Evolutionary conservation across 345 rosid genomes (phyloP).

Genomic region (Hibiscus mutabilis): DNA sequence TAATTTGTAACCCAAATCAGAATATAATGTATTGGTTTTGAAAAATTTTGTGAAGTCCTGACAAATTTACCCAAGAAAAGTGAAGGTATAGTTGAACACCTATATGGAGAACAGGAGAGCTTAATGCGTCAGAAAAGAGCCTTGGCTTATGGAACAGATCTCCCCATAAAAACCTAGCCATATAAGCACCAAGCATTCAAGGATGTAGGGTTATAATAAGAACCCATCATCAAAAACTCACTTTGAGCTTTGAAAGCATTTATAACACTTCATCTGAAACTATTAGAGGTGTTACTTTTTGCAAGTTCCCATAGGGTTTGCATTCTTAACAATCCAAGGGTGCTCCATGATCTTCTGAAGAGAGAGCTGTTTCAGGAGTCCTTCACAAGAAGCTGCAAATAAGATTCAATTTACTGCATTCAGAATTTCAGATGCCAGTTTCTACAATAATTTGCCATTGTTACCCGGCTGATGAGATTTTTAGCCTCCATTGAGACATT

Average conservation of each 20-base stretch:
- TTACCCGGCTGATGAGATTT: slow-evolving; percentile 58
- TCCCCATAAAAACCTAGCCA: background rate
- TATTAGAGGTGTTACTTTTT: background rate
- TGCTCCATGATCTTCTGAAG: slow-evolving; percentile 75
- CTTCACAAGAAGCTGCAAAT: slow-evolving; percentile 74
- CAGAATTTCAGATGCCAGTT: background rate
- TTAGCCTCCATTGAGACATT: slow-evolving; percentile 61
- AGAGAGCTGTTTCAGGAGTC: slow-evolving; percentile 74
- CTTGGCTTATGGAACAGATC: background rate
- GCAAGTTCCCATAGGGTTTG: slow-evolving; percentile 55
- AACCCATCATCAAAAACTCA: too few relatives aligned
- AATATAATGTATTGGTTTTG: too few relatives aligned
- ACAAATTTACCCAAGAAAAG: background rate
- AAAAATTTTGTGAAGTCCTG: too few relatives aligned
- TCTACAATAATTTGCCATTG: background rate
- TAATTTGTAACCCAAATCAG: too few relatives aligned
- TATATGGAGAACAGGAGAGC: background rate
- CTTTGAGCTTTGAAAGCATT: background rate
- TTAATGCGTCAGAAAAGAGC: background rate
- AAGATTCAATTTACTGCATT: background rate
- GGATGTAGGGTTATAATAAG: too few relatives aligned
- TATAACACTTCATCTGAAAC: background rate
- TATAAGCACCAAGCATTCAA: too few relatives aligned
- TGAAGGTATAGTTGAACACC: background rate
- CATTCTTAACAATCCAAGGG: slow-evolving; percentile 82